These are phyloP conservation scores for Magnolia sinica DNA, from an alignment of 164 flowering plant species.

Conservation along the genomic window DNA sequence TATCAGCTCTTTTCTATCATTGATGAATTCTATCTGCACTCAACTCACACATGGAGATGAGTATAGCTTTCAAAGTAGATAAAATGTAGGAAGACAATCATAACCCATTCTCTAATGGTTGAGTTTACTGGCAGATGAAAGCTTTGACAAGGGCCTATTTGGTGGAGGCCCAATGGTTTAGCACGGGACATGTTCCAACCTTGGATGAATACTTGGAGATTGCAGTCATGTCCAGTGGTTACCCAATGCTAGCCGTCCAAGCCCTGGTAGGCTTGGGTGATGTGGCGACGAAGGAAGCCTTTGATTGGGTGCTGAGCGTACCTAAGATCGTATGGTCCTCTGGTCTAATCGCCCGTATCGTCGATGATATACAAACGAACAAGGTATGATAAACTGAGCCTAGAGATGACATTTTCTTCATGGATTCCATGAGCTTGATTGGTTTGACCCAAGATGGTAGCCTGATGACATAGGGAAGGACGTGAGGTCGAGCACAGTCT, in stretches of 20 bases:
- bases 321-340: constrained; percentile 7
- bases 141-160: constrained; percentile 1
- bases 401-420: neutral
- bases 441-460: neutral
- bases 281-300: constrained; percentile 3
- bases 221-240: neutral
- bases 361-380: constrained; percentile 7
- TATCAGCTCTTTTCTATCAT: too few relatives aligned
- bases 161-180: constrained; percentile 9
- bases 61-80: neutral
- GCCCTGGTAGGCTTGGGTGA: constrained; percentile 5
- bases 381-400: neutral
- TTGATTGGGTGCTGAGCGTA: neutral
- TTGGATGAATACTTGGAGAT: constrained; percentile 9
- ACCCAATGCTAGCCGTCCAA: neutral
- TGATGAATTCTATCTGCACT: constrained; percentile 11
- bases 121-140: constrained; percentile 1
- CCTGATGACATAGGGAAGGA: neutral
- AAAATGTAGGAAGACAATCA: neutral
- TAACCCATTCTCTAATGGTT: neutral
- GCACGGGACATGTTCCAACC: constrained; percentile 5
- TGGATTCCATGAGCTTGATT: neutral
- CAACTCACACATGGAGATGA: neutral
- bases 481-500: neutral
- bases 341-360: constrained; percentile 6